Conservation (phyloP, 1,284 basidiomycete species). For the Boletellus deceptivus region DNA sequence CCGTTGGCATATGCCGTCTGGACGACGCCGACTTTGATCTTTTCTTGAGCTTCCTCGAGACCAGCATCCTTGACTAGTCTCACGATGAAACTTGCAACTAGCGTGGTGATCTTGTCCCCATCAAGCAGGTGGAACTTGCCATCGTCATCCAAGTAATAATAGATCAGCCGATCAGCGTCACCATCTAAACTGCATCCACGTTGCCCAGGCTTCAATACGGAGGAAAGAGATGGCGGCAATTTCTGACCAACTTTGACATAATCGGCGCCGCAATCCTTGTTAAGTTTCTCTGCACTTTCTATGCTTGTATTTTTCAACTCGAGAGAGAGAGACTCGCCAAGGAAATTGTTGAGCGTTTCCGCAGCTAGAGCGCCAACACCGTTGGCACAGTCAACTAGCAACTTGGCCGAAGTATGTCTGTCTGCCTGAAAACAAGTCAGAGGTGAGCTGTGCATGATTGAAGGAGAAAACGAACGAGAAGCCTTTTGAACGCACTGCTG, state of each 20-base stretch:
- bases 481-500: conserved; percentile 80
- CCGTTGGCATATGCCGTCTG: conserved; percentile 99
- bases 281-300: conserved; percentile 72
- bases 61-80: conserved; percentile 86
- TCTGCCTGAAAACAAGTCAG: conserved; percentile 47
- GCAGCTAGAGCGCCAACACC: conserved; percentile 87
- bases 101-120: conserved; percentile 96
- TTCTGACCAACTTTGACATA: conserved; percentile 94
- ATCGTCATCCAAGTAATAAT: conserved; percentile 84
- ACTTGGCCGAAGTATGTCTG: conserved; percentile 54
- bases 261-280: conserved; percentile 91
- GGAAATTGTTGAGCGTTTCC: conserved; percentile 53
- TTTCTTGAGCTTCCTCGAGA: conserved; percentile 48
- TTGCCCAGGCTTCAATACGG: conserved; percentile 63
- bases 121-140: conserved; percentile 89
- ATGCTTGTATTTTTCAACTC: conserved; percentile 69
- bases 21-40: conserved; percentile 87
- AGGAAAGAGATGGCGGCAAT: conserved; percentile 71
- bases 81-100: conserved; percentile 91
- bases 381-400: conserved; percentile 96
- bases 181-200: conserved; percentile 94
- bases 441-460: not conserved
- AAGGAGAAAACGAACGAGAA: conserved; percentile 62
- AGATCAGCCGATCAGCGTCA: conserved; percentile 96
- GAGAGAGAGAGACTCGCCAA: conserved; percentile 56